Evolutionary conservation across 192 early-diverging fungal species (phyloP).

Genomic region (Backusella australiensis): DNA sequence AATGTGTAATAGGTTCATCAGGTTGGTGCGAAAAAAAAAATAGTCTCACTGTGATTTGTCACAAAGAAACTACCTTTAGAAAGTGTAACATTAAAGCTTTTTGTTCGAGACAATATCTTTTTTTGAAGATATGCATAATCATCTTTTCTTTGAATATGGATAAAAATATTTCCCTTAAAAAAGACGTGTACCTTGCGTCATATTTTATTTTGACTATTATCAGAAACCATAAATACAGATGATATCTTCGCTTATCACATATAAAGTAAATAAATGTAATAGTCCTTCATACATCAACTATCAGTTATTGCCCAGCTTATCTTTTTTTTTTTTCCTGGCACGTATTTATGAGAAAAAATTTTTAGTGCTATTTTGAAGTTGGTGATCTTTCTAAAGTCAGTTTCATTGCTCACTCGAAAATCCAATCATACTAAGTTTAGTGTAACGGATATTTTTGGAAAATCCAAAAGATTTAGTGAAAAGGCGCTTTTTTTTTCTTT

Average conservation of each 20-base stretch:
- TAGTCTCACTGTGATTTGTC: neutral
- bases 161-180: neutral
- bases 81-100: neutral
- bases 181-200: neutral
- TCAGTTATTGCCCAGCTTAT: neutral
- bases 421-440: neutral
- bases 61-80: neutral
- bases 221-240: neutral
- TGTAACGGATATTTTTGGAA: neutral
- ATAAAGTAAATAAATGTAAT: neutral
- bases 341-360: neutral
- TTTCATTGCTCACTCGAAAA: neutral
- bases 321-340: neutral
- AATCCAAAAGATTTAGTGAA: neutral
- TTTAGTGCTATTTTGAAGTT: neutral
- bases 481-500: neutral
- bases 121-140: neutral
- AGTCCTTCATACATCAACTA: neutral
- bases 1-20: neutral
- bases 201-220: neutral
- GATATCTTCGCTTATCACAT: neutral
- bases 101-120: neutral
- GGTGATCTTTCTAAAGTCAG: constrained; percentile 5
- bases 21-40: neutral
- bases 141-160: neutral